A percentile compares a stretch with the other conserved stretches of the same genome.
Evolutionary conservation across 2,329 filamentous ascomycete species (phyloP).

Genomic region (Cryphonectria japonica): DNA sequence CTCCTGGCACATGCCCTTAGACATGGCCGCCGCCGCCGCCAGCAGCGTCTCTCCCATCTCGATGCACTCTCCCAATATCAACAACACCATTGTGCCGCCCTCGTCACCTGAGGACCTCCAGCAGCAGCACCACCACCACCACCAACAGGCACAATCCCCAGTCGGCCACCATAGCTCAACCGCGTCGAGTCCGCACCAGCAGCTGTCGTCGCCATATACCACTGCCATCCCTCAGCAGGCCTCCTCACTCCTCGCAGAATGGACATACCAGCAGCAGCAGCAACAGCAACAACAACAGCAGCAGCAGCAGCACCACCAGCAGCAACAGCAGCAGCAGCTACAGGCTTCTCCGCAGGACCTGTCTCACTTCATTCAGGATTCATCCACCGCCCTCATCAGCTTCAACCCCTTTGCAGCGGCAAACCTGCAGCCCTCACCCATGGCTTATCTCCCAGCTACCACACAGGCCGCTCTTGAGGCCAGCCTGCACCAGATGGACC

Average conservation of each 20-base stretch:
- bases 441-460: conserved; percentile 65
- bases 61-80: conserved; percentile 46
- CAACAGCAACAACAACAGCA: conserved; percentile 36
- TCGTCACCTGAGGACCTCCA: conserved; percentile 58
- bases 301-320: conserved; percentile 33
- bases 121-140: conserved; percentile 34
- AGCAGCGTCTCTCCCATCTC: conserved; percentile 35
- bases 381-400: conserved; percentile 54
- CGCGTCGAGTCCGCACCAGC: conserved; percentile 57
- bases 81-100: conserved; percentile 47
- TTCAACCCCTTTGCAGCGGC: conserved; percentile 56
- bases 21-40: conserved; percentile 42
- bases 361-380: conserved; percentile 60
- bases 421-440: conserved; percentile 57
- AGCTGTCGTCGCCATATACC: conserved; percentile 57
- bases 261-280: conserved; percentile 54
- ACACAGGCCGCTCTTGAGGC: conserved; percentile 67
- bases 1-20: conserved; percentile 57
- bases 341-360: conserved; percentile 51
- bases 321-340: conserved; percentile 38
- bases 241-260: conserved; percentile 58
- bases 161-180: conserved; percentile 48
- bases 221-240: conserved; percentile 51
- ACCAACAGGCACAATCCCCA: conserved; percentile 49
- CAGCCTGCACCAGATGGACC: conserved; percentile 61